Evolutionary conservation across 75 land plant genomes (phyloP).

Genomic region (Cryptomeria japonica): DNA sequence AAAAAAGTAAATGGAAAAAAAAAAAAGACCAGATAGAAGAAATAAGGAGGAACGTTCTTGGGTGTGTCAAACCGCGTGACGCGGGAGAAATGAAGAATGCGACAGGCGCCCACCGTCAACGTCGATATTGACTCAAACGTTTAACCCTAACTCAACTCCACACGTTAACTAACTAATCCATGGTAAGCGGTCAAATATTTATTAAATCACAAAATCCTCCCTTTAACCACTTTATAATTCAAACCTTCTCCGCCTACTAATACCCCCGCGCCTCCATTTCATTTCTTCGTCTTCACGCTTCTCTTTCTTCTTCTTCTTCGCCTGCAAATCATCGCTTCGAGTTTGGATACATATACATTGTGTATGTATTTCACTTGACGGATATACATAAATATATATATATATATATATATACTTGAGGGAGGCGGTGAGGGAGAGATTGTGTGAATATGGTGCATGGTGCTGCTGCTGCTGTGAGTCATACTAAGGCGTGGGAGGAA

Average conservation of each 20-base stretch:
- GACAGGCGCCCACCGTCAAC: constrained; percentile 15
- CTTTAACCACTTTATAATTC: not conserved
- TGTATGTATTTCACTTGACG: not conserved
- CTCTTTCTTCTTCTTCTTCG: too few species aligned
- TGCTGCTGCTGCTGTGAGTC: not conserved
- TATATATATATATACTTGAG: not conserved
- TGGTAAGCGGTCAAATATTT: constrained; percentile 2
- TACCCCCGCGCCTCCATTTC: not conserved
- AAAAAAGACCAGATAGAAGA: not conserved
- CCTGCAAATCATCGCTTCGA: too few species aligned
- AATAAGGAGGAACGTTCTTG: not conserved
- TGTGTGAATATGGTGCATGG: not conserved
- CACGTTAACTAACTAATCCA: not conserved
- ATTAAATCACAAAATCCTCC: not conserved
- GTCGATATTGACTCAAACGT: constrained; percentile 6
- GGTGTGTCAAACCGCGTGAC: not conserved
- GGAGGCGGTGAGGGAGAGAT: not conserved
- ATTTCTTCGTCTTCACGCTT: not conserved
- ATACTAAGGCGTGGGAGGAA: not conserved
- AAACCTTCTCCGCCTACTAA: not conserved
- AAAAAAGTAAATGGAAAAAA: too few species aligned
- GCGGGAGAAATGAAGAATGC: not conserved
- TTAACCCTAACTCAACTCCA: not conserved
- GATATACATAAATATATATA: too few species aligned
- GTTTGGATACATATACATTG: not conserved